Evolutionary conservation across 1,284 basidiomycete genomes (phyloP), one percentile per base, ranked within the genome.

Genomic region (Ceratorhiza oryzae-sativae): DNA sequence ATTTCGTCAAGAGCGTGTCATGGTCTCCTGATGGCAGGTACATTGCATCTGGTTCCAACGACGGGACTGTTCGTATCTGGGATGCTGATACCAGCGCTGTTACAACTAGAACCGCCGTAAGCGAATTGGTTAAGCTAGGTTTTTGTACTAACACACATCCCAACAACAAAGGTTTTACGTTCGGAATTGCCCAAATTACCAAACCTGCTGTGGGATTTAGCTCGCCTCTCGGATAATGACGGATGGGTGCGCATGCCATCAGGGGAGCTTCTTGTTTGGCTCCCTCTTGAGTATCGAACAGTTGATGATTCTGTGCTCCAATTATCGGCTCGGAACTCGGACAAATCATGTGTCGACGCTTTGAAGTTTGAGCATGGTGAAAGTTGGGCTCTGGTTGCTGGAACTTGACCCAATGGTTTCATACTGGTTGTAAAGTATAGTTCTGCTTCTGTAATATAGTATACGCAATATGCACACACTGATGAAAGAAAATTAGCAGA

Each of bases 21-120:
- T 46, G 60, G 39, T 68, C 63, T 3, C 62, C 46, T 2, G 23
- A 55, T 13, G 62, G 62, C 15, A 41, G 20, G 23, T 39, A 30
- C 18, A 25, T 67, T 25, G 62, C 36, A 13, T 67, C 62, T 23
- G 62, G 62, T 13, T 71, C 67, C 1, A 25, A 49, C 8, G 53
- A 59, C 39, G 41, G 36, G 12, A 59, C 39, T 2, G 49, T 73
- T 8, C 36, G 63, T 12, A 36, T 73, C n/a, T 70, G 72, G 65
- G 42, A 68, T 18, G 15, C 36, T 5, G 41, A 70, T 27, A 45
- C 51, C 12, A 53, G 51, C 32, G 27, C 27, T 25, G 27, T 30
- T 3, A 32, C 23, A 30, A 30, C 9, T 53, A 32, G 27, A 15
- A 32, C 27, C 5, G 27, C 51, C 15, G 51, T 53, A 20, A 53